Conservation (phyloP, 2,329 filamentous ascomycete genomes). For the Penicillium oxalicum region DNA sequence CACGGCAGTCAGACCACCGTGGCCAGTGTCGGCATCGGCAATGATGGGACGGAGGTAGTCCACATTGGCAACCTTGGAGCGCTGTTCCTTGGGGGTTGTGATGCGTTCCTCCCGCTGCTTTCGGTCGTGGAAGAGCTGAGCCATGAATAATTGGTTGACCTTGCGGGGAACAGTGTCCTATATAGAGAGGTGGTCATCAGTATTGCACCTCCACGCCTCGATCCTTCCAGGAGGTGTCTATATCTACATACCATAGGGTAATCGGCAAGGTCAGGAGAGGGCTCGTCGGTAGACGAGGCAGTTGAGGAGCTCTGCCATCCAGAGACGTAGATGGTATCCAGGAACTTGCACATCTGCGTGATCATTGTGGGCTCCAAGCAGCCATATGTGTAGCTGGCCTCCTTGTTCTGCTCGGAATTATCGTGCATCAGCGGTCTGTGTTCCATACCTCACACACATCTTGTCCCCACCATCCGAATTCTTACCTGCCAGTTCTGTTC, state of each 20-base stretch:
- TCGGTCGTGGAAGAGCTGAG: slow-evolving; percentile 97
- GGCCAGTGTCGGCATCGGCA: slow-evolving; percentile 93
- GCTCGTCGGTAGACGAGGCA: slow-evolving; percentile 89
- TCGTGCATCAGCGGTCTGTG: slow-evolving; percentile 7
- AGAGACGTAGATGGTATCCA: slow-evolving; percentile 97
- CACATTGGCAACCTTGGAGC: slow-evolving; percentile 67
- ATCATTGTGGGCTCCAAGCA: slow-evolving; percentile 97
- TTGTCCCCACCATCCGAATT: neutral
- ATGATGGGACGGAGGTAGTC: slow-evolving; percentile 96
- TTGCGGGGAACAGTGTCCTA: slow-evolving; percentile 98
- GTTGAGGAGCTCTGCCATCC: slow-evolving; percentile 99
- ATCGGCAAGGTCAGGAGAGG: slow-evolving; percentile 93
- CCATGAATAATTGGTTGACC: slow-evolving; percentile 94
- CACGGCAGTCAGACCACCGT: slow-evolving; percentile 93
- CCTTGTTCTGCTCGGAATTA: slow-evolving; percentile 55
- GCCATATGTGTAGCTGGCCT: slow-evolving; percentile 91
- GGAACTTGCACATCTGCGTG: slow-evolving; percentile 98
- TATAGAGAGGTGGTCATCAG: neutral
- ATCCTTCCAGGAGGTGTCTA: neutral
- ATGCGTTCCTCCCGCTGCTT: slow-evolving; percentile 96
- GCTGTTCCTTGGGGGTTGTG: slow-evolving; percentile 65
- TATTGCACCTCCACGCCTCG: neutral
- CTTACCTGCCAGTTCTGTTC: slow-evolving; percentile 76
- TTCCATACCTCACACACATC: neutral
- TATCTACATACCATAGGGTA: slow-evolving; percentile 70